Conservation (phyloP, 1,284 basidiomycete genomes). For the Pisolithus thermaeus region DNA sequence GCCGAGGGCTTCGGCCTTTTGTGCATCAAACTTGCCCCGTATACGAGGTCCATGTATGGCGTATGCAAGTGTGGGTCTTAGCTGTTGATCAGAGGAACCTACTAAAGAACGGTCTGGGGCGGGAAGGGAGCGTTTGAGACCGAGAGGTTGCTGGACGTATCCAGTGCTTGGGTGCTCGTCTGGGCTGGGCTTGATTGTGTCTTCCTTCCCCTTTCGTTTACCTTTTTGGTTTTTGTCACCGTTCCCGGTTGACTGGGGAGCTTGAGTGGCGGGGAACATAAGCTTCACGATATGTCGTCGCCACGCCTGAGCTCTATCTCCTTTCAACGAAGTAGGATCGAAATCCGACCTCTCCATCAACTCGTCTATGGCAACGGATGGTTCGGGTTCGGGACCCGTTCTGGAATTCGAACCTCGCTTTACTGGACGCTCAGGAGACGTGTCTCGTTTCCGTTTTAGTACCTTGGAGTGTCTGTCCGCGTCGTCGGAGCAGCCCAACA, state of each 20-base stretch:
- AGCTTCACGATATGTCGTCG: slow-evolving; percentile 40
- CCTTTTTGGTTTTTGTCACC: slow-evolving; percentile 1
- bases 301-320: slow-evolving; percentile 46
- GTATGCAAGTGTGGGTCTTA: slow-evolving; percentile 52
- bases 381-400: not conserved
- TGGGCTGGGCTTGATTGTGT: not conserved
- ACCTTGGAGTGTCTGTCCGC: not conserved
- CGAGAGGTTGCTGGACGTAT: slow-evolving; percentile 13
- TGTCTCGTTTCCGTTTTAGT: slow-evolving; percentile 44
- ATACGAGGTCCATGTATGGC: slow-evolving; percentile 71
- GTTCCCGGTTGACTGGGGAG: slow-evolving; percentile 5
- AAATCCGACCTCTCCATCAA: slow-evolving; percentile 29
- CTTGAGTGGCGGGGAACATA: slow-evolving; percentile 51
- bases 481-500: not conserved
- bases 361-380: slow-evolving; percentile 7
- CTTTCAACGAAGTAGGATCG: slow-evolving; percentile 32
- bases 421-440: slow-evolving; percentile 28
- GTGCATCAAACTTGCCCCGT: slow-evolving; percentile 82
- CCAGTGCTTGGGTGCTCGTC: slow-evolving; percentile 3
- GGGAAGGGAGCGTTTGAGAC: slow-evolving; percentile 16
- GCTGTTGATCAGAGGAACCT: slow-evolving; percentile 21
- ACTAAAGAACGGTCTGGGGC: slow-evolving; percentile 16
- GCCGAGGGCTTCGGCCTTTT: slow-evolving; percentile 61
- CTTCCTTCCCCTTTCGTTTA: slow-evolving; percentile 7
- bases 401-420: slow-evolving; percentile 21